These are phyloP conservation scores for Saccharum hybrid DNA, from an alignment of 202 grass and related monocot species.

Conservation along the genomic window DNA sequence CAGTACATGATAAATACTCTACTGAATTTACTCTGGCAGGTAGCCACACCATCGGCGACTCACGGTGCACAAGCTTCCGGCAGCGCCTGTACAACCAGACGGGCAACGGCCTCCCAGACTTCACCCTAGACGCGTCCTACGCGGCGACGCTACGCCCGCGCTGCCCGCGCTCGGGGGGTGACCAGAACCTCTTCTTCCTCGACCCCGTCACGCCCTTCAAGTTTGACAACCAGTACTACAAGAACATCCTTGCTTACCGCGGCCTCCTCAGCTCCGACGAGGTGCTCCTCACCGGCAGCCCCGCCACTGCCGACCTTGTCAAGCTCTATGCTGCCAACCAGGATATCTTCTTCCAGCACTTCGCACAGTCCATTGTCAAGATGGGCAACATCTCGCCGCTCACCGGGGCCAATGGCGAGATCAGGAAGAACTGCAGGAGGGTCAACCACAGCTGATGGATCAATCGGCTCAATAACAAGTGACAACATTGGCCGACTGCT, in stretches of 20 bases:
- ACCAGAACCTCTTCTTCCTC: slow-evolving; percentile 95
- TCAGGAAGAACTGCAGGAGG: slow-evolving; percentile 80
- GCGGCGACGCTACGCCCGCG: slow-evolving; percentile 53
- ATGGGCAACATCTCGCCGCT: slow-evolving; percentile 90
- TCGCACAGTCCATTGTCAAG: slow-evolving; percentile 76
- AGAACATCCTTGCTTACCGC: slow-evolving; percentile 65
- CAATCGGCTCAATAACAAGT: not conserved
- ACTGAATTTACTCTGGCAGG: slow-evolving; percentile 42
- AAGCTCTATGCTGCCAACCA: slow-evolving; percentile 66
- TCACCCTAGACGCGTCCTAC: slow-evolving; percentile 56
- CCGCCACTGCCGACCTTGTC: slow-evolving; percentile 62
- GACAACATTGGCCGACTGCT: not conserved
- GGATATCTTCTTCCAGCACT: slow-evolving; percentile 76
- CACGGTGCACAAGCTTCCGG: slow-evolving; percentile 84
- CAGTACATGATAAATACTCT: not conserved
- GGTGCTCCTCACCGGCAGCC: slow-evolving; percentile 71
- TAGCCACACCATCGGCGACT: slow-evolving; percentile 88
- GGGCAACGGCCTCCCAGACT: slow-evolving; percentile 76
- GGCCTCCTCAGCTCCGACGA: slow-evolving; percentile 87
- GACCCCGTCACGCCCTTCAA: slow-evolving; percentile 67
- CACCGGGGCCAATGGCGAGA: slow-evolving; percentile 66
- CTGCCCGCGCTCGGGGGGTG: slow-evolving; percentile 79
- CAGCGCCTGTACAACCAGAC: slow-evolving; percentile 92
- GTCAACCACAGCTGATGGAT: slow-evolving; percentile 57
- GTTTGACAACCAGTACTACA: slow-evolving; percentile 94